Evolutionary conservation across 805 yeast genomes (phyloP).

Genomic region (Brettanomyces bruxellensis): DNA sequence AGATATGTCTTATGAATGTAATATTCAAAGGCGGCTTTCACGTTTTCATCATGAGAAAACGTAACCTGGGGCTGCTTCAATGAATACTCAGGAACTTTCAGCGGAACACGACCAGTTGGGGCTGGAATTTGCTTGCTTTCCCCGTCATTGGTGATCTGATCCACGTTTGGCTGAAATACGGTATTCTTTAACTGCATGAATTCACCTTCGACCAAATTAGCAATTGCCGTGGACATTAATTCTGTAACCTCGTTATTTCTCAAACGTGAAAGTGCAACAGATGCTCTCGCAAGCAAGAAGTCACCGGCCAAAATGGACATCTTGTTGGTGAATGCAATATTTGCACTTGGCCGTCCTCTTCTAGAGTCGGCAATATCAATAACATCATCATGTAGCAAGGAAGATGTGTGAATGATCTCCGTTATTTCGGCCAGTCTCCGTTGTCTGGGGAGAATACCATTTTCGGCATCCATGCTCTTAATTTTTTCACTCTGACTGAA

Average conservation of each 20-base stretch:
- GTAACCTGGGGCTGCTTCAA: constrained; percentile 19
- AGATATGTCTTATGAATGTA: constrained; percentile 91
- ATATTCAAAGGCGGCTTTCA: constrained; percentile 90
- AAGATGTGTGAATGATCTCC: constrained; percentile 97
- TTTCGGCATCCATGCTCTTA: constrained; percentile 38
- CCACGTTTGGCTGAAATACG: constrained; percentile 46
- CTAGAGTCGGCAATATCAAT: constrained; percentile 85
- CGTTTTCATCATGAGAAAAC: constrained; percentile 53
- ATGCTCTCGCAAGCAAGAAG: constrained; percentile 89
- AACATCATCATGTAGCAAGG: constrained; percentile 92
- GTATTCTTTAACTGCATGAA: constrained; percentile 97
- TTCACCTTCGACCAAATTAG: constrained; percentile 96
- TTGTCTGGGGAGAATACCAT: constrained; percentile 90
- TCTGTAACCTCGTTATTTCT: constrained; percentile 97
- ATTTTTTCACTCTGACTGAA: constrained; percentile 59
- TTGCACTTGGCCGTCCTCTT: constrained; percentile 86
- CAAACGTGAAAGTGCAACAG: constrained; percentile 87
- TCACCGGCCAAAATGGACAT: constrained; percentile 98
- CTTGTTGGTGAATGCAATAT: constrained; percentile 88
- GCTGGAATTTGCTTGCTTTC: constrained; percentile 38
- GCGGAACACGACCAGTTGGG: constrained; percentile 57
- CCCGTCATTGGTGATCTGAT: constrained; percentile 35
- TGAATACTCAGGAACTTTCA: constrained; percentile 49
- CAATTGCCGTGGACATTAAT: constrained; percentile 89
- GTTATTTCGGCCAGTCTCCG: constrained; percentile 94